Percentiles rank a stretch among this genome's conserved stretches.
Evolutionary conservation across 2,329 filamentous ascomycete species (phyloP).

Genomic region (Penicillium thymicola): DNA sequence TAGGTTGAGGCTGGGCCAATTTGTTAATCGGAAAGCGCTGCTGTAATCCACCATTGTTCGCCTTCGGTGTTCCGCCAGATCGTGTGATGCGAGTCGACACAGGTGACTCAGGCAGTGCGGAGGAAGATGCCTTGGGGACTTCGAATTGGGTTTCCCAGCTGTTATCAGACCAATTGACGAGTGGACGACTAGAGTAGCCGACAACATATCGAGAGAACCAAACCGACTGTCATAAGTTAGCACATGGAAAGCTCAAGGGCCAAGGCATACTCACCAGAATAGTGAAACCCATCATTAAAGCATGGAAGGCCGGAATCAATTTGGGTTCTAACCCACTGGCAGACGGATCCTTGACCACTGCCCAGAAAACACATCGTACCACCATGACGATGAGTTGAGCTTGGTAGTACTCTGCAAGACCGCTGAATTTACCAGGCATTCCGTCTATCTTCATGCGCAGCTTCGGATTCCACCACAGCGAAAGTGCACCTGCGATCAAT

Average conservation of each 20-base stretch:
- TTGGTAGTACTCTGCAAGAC: conserved; percentile 47
- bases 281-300: conserved; percentile 41
- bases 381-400: conserved; percentile 47
- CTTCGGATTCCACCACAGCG: conserved; percentile 51
- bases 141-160: conserved; percentile 29
- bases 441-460: conserved; percentile 45
- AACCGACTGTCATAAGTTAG: conserved; percentile 35
- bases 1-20: conserved; percentile 33
- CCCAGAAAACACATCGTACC: conserved; percentile 44
- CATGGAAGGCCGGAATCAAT: conserved; percentile 37
- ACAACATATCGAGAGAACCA: conserved; percentile 38
- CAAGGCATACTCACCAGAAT: conserved; percentile 31
- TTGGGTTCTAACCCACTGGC: conserved; percentile 32
- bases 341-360: conserved; percentile 40
- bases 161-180: conserved; percentile 43
- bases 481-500: conserved; percentile 43
- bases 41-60: conserved; percentile 13
- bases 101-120: conserved; percentile 15
- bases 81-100: conserved; percentile 7
- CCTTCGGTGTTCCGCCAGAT: conserved; percentile 13
- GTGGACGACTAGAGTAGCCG: conserved; percentile 39
- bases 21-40: conserved; percentile 42
- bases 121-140: conserved; percentile 19
- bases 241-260: background rate
- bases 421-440: conserved; percentile 39